A percentile compares a stretch with the other conserved stretches of the same genome.
Conservation (phyloP, 2,329 filamentous ascomycete genomes). For the Aschersonia sp. region DNA sequence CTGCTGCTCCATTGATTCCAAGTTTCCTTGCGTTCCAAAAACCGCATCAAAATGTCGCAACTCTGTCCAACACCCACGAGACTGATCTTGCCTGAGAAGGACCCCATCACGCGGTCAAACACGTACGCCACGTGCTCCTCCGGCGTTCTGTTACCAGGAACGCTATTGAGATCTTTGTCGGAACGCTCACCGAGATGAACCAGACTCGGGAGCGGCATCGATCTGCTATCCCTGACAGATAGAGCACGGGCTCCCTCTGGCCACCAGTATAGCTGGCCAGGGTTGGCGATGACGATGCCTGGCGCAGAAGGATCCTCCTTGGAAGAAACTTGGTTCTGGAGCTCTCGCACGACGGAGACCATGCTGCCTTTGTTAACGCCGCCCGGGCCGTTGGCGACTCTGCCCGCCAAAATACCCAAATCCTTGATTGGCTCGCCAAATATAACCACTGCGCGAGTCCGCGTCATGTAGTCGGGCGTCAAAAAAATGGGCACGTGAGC, state of each 20-base stretch:
- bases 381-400: slow-evolving; percentile 46
- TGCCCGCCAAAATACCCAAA: slow-evolving; percentile 60
- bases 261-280: slow-evolving; percentile 66
- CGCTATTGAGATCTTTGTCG: slow-evolving; percentile 39
- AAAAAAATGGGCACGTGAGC: slow-evolving; percentile 56
- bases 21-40: slow-evolving; percentile 40
- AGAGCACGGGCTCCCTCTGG: slow-evolving; percentile 46
- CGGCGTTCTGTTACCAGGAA: slow-evolving; percentile 43
- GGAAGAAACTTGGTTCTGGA: slow-evolving; percentile 22
- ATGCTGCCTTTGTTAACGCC: slow-evolving; percentile 59
- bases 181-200: slow-evolving; percentile 42
- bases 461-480: slow-evolving; percentile 1
- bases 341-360: slow-evolving; percentile 42
- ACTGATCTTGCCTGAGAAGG: slow-evolving; percentile 41
- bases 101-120: slow-evolving; percentile 47
- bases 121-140: slow-evolving; percentile 51
- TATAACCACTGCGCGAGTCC: slow-evolving; percentile 47
- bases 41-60: slow-evolving; percentile 39
- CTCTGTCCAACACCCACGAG: slow-evolving; percentile 59
- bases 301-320: slow-evolving; percentile 22
- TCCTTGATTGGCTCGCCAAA: slow-evolving; percentile 61
- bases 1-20: slow-evolving; percentile 29
- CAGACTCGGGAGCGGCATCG: slow-evolving; percentile 46
- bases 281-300: slow-evolving; percentile 63
- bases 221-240: slow-evolving; percentile 39